Evolutionary conservation across 2,329 filamentous ascomycete genomes (phyloP).

Genomic region (Furcasterigmium furcatum): DNA sequence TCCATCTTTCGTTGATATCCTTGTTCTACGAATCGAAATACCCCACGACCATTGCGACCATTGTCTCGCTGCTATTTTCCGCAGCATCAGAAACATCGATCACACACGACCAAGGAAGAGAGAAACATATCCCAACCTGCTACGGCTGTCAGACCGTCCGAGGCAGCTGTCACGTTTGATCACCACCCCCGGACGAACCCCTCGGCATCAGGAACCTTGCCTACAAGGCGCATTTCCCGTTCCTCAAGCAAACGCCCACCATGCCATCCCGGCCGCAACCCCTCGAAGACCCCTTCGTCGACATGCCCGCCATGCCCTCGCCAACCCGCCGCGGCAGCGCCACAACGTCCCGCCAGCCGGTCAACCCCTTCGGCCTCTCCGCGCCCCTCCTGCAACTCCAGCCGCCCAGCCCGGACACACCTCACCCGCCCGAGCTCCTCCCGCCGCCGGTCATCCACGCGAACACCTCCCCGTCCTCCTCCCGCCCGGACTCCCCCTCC

Average conservation of each 20-base stretch:
- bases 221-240: too few species aligned
- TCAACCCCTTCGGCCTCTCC: neutral
- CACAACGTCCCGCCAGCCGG: neutral
- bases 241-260: too few species aligned
- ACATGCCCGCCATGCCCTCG: slow-evolving; percentile 3
- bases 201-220: too few species aligned
- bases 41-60: neutral
- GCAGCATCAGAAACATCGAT: neutral
- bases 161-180: neutral
- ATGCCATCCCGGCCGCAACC: neutral
- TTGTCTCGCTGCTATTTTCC: neutral
- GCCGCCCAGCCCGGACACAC: neutral
- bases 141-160: too few species aligned
- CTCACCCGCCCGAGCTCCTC: neutral
- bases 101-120: neutral
- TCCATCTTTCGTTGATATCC: neutral
- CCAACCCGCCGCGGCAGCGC: neutral
- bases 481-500: slow-evolving; percentile 1
- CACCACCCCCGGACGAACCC: neutral
- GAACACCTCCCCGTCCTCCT: neutral
- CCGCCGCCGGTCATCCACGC: neutral
- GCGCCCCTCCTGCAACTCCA: slow-evolving; percentile 1
- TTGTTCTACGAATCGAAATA: neutral
- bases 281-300: slow-evolving; percentile 2
- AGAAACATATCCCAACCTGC: neutral